Percentiles rank a stretch among this genome's conserved stretches.
phyloP scores from a whole-genome alignment of 208 protist species.

The Acanthamoeba sp. region DNA sequence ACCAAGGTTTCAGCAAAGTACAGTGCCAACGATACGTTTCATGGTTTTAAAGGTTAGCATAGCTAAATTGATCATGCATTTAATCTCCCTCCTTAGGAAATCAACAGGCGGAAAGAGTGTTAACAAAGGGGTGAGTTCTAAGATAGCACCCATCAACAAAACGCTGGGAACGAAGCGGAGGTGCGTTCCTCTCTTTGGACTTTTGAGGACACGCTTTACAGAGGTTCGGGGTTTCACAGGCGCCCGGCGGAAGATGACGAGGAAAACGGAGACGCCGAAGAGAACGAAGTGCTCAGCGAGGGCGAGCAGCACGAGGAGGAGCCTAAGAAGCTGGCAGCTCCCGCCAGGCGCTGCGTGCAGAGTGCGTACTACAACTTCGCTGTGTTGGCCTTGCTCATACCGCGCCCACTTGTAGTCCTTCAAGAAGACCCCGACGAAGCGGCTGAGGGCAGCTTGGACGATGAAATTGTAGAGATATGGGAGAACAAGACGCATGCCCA shows the following conservation, averaged over 20 bases:
- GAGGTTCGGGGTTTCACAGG: background rate
- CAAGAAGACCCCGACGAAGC: slow-evolving; percentile 39
- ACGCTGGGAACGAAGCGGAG: background rate
- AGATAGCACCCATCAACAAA: background rate
- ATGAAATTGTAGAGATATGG: slow-evolving; percentile 69
- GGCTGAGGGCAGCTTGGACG: slow-evolving; percentile 11
- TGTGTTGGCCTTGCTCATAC: background rate
- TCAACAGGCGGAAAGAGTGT: background rate
- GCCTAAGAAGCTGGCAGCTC: background rate
- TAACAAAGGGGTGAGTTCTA: background rate
- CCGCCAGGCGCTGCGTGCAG: slow-evolving; percentile 51
- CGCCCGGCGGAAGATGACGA: background rate
- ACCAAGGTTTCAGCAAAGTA: slow-evolving; percentile 13
- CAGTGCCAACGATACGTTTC: background rate
- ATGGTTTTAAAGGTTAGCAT: too few relatives aligned
- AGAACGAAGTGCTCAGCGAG: slow-evolving; percentile 7
- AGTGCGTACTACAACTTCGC: background rate
- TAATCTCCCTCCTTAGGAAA: too few relatives aligned
- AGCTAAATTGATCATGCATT: too few relatives aligned
- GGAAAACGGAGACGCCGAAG: background rate
- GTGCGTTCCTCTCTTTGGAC: background rate
- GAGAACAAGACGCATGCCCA: slow-evolving; percentile 56
- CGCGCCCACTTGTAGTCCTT: background rate
- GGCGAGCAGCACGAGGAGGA: slow-evolving; percentile 10
- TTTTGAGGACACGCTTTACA: background rate